phyloP scores from a whole-genome alignment of 148 eudicot genomes.

The Arbutus unedo region DNA sequence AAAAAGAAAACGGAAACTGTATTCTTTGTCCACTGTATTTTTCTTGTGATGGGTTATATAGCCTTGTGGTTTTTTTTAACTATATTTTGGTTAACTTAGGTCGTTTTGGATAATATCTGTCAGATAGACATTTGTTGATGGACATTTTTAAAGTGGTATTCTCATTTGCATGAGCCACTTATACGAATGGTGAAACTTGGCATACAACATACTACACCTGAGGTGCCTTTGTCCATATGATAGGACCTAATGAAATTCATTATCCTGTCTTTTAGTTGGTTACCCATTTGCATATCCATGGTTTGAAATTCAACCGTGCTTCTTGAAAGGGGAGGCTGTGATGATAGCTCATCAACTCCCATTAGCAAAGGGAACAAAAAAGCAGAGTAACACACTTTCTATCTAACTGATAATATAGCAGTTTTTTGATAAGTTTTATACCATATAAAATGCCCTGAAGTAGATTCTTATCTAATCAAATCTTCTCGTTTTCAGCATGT shows the following conservation, averaged over 20 bases:
- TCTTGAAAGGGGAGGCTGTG: neutral
- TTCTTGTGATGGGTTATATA: neutral
- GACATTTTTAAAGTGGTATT: neutral
- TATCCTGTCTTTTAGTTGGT: neutral
- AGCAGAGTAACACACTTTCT: neutral
- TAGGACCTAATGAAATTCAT: neutral
- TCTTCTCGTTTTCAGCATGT: constrained; percentile 3
- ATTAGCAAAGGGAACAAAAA: neutral
- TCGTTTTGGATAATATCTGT: neutral
- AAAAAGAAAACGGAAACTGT: neutral
- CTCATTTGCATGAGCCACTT: neutral
- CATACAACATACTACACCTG: neutral
- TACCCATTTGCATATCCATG: neutral
- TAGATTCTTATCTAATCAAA: neutral
- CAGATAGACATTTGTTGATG: neutral
- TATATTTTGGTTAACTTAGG: neutral
- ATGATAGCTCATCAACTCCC: neutral
- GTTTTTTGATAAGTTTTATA: neutral
- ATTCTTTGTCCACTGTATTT: neutral
- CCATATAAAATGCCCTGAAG: neutral
- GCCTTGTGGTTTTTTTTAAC: neutral
- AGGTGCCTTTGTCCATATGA: neutral
- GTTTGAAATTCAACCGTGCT: neutral
- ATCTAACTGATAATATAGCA: neutral
- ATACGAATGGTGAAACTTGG: neutral